These are phyloP conservation scores for Nemophila menziesii DNA, from an alignment of 257 asterid species.

Conservation along the genomic window DNA sequence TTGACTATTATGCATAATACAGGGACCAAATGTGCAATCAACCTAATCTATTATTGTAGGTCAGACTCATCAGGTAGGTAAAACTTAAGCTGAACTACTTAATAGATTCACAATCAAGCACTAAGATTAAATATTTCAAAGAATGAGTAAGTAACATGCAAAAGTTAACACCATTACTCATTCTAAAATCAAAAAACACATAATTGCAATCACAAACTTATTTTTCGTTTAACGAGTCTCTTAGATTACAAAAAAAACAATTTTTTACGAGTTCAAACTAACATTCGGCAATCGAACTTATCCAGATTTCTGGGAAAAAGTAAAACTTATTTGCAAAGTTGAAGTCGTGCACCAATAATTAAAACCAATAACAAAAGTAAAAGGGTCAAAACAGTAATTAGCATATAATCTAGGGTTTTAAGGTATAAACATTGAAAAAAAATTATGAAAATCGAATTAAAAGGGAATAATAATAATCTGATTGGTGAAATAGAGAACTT, in stretches of 20 bases:
- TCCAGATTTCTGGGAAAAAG: too few species aligned
- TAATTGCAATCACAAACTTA: not conserved
- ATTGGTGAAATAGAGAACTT: constrained; percentile 23
- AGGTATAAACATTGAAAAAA: not conserved
- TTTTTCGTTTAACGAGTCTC: not conserved
- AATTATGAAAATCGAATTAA: constrained; percentile 6
- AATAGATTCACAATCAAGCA: not conserved
- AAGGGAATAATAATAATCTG: constrained; percentile 9
- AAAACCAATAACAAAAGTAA: not conserved
- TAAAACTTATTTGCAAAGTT: too few species aligned
- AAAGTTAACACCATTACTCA: not conserved
- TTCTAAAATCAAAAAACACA: not conserved
- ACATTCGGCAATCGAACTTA: not conserved
- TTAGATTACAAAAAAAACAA: not conserved
- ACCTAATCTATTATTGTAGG: not conserved
- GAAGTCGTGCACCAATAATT: too few species aligned
- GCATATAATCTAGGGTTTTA: constrained; percentile 17
- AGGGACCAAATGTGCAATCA: too few species aligned
- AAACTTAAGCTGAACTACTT: not conserved
- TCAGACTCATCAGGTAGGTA: not conserved
- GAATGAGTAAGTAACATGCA: not conserved
- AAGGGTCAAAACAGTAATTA: constrained; percentile 3
- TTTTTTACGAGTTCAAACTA: not conserved
- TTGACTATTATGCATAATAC: too few species aligned
- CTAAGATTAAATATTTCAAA: not conserved